Evolutionary conservation across 108 stramenopile genomes (phyloP), one percentile per base, ranked within the genome.

Genomic region (Mayamaea pseudoterrestris): DNA sequence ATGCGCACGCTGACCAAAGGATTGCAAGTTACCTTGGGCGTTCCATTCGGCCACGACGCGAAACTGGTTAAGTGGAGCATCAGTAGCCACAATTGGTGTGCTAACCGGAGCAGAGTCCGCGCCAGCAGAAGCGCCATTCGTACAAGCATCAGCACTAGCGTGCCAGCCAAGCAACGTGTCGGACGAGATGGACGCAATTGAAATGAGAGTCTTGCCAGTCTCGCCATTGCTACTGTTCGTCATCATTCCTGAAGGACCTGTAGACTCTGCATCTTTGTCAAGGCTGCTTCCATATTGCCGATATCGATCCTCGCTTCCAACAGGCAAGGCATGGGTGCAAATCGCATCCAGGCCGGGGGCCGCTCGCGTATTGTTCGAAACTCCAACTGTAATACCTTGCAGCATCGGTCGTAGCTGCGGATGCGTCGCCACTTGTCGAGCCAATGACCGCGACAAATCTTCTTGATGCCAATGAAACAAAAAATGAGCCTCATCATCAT

Each of bases 261-360:
- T 51, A 14, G 17, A 30, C 3, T 20, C 3, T 1, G 11, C 27
- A 37, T 26, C 17, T 31, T 16, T 14, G 40, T 35, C 25, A 4
- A 35, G 21, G 21, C 39, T n/a, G n/a, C n/a, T n/a, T n/a, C n/a
- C n/a, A n/a, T n/a, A n/a, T n/a, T 57, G 25, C 5, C 44, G 22
- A 27, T 66, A 29, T 31, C 80, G 45, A 23, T 78, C 74, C 44
- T 46, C 55, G 12, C 57, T 58, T 9, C 64, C 65, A 22, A 65
- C 22, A 21, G 41, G 39, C 7, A 82, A 61, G 12, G 76, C 70
- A 36, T 82, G 50, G 58, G 68, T 52, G 41, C 80, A 82, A n/a
- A n/a, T n/a, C 5, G 64, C 61, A 41, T 82, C 80, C 7, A 82
- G 31, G 17, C 76, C 80, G 6, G 80, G 80, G 22, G 80, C 70